Conservation (phyloP, 345 rosid species). For the Populus pruinosa region DNA sequence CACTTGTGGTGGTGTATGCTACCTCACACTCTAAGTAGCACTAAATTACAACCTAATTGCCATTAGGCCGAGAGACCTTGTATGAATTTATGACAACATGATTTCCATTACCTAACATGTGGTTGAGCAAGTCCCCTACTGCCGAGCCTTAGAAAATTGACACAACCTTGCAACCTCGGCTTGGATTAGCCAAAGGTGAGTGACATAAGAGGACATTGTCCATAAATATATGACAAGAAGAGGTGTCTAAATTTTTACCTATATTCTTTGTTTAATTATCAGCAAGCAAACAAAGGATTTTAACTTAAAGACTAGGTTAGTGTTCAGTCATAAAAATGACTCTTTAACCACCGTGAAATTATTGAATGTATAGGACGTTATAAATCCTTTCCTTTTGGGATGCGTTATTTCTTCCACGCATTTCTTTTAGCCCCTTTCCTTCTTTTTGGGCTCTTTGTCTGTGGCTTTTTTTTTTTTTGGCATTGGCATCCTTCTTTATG, state of each 20-base stretch:
- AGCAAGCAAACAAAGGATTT: background rate
- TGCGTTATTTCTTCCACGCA: background rate
- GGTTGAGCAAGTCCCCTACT: background rate
- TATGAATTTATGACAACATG: background rate
- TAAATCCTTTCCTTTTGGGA: background rate
- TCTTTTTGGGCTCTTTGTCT: background rate
- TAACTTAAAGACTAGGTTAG: background rate
- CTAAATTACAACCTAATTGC: background rate
- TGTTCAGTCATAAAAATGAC: background rate
- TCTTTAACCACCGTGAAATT: background rate
- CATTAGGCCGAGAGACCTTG: background rate
- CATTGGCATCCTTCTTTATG: background rate
- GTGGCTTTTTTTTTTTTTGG: no score
- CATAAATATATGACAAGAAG: background rate
- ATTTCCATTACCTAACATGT: slow-evolving; percentile 5
- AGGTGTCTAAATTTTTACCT: background rate
- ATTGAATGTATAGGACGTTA: background rate
- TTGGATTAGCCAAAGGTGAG: background rate
- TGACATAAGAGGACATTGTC: background rate
- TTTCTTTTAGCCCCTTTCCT: background rate
- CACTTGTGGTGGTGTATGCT: background rate
- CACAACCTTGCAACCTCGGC: background rate
- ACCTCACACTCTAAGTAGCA: background rate
- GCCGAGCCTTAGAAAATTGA: background rate
- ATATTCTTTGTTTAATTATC: background rate